Evolutionary conservation across 441 rosid species (phyloP), one percentile per base, ranked within the genome.

Genomic region (Brassica hybrid): DNA sequence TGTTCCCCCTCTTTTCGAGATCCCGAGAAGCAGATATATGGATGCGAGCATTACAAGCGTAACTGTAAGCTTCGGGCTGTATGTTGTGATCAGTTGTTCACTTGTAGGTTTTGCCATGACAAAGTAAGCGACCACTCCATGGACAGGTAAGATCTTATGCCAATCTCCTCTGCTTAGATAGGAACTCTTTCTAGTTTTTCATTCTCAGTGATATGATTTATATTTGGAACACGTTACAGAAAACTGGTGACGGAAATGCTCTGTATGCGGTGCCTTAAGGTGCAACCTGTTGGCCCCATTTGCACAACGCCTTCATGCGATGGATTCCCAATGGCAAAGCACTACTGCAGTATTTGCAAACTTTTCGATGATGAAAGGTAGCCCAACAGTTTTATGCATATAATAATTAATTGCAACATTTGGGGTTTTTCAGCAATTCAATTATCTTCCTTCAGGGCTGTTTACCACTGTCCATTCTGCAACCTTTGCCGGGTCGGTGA

Each of bases 281-380:
- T 94, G 83, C 99, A 94, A 88, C 96, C 96, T 52, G 94, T 94
- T 75, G 97, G 97, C 64, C 92, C 90, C 58, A 83, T 85, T 80
- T 96, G 98, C 83, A 79, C 80, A 6, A 87, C 97, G 50, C 88
- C 92, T 78, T 88, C 97, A 36, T 96, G 99, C 78, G 84, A 77
- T 3, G 87, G 91, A 65, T 85, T 92, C 75, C 83, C 90, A 62
- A 94, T 94, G 98, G 98, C 99, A 17, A 90, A 94, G 73, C 92
- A 92, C 83, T 94, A 86, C 73, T 96, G 99, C 88, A 88, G 75
- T 73, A 91, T 91, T 65, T 96, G 99, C 88, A 96, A 94, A 83
- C 91, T 92, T 84, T 96, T 93, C 80, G 99, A 96, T 82, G 98
- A 94, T 86, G 99, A 96, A 84, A 92, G 96, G 99, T 96, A 81